Evolutionary conservation across 2,329 filamentous ascomycete species (phyloP).

Genomic region (Calonectria fujianensis): DNA sequence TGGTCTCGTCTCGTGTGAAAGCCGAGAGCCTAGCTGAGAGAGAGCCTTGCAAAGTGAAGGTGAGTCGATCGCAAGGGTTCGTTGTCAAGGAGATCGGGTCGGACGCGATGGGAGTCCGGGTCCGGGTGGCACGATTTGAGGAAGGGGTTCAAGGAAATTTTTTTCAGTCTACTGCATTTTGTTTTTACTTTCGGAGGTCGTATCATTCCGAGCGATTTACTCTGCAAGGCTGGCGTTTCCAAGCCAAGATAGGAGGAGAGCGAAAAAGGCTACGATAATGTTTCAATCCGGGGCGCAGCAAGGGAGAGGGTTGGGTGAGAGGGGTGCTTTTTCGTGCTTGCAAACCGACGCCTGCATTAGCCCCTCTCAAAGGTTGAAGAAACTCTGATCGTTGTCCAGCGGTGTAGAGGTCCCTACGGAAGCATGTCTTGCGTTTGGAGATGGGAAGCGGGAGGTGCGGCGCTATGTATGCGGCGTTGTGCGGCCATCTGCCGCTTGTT

Average conservation of each 20-base stretch:
- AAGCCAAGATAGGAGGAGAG: neutral
- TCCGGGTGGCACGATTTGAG: conserved; percentile 40
- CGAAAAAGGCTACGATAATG: conserved; percentile 20
- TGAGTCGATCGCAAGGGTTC: conserved; percentile 12
- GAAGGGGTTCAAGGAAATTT: conserved; percentile 27
- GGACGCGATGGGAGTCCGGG: conserved; percentile 42
- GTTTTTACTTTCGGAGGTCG: neutral
- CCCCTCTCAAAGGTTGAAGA: conserved; percentile 36
- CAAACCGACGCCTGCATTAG: conserved; percentile 46
- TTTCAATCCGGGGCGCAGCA: conserved; percentile 29
- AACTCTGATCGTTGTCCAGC: conserved; percentile 30
- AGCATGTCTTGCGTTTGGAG: conserved; percentile 46
- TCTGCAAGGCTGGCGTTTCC: conserved; percentile 15
- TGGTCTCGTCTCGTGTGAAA: neutral
- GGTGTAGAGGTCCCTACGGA: conserved; percentile 43
- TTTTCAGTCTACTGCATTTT: neutral
- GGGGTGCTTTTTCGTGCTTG: conserved; percentile 5
- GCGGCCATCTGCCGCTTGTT: conserved; percentile 31
- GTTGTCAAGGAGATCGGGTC: conserved; percentile 24
- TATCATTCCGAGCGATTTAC: conserved; percentile 12
- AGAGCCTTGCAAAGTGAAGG: conserved; percentile 9
- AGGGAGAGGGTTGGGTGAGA: neutral
- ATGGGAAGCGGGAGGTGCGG: conserved; percentile 31
- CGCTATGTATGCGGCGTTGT: conserved; percentile 36
- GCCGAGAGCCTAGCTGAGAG: conserved; percentile 19